These are phyloP conservation scores for Exophiala lecanii-corni DNA, from an alignment of 2,329 filamentous ascomycete genomes.

Conservation along the genomic window DNA sequence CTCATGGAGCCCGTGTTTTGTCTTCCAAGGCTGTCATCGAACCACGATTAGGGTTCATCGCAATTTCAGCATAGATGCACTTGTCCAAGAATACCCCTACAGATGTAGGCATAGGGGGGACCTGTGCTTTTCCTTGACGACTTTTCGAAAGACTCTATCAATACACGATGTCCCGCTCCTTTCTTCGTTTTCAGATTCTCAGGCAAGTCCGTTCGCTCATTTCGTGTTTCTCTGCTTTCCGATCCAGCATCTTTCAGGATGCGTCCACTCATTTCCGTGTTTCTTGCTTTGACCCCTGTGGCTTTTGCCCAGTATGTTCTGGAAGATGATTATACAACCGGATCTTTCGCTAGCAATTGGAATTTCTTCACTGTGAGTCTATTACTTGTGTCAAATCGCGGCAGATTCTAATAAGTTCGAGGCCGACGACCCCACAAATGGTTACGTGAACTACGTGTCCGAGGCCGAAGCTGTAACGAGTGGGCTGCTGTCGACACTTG, in stretches of 20 bases:
- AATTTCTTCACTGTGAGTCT: slow-evolving; percentile 43
- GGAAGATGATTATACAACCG: slow-evolving; percentile 43
- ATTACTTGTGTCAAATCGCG: background rate
- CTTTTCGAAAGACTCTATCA: too few species aligned
- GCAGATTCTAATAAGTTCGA: slow-evolving; percentile 16
- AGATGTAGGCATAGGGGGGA: too few species aligned
- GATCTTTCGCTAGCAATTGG: slow-evolving; percentile 49
- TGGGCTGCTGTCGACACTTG: slow-evolving; percentile 53
- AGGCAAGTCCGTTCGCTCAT: background rate
- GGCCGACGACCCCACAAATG: slow-evolving; percentile 63
- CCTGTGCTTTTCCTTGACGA: too few species aligned
- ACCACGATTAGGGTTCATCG: too few species aligned
- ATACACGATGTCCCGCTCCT: too few species aligned
- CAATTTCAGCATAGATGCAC: too few species aligned
- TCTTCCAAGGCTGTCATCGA: too few species aligned
- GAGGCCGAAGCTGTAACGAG: slow-evolving; percentile 50
- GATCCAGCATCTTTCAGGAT: slow-evolving; percentile 3
- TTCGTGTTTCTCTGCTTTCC: background rate
- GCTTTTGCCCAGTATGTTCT: slow-evolving; percentile 36
- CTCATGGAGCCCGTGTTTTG: too few species aligned
- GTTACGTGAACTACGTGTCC: slow-evolving; percentile 67
- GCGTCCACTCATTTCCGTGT: slow-evolving; percentile 6
- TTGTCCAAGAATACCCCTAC: too few species aligned
- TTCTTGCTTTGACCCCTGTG: background rate
- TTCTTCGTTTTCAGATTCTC: background rate